Evolutionary conservation across 2,329 filamentous ascomycete genomes (phyloP).

Genomic region (Penicillium sp.): DNA sequence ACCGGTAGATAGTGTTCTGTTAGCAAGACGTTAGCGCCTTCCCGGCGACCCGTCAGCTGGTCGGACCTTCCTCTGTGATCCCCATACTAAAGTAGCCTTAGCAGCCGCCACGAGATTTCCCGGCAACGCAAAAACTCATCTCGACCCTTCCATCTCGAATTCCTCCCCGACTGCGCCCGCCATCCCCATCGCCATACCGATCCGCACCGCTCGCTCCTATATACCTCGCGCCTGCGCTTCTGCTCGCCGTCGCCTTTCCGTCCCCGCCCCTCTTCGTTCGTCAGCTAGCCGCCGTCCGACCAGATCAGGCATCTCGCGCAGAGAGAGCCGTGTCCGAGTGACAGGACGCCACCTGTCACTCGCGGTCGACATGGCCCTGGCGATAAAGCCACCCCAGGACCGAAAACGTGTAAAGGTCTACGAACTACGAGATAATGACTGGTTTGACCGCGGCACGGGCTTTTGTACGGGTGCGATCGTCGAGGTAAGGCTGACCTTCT

Average conservation of each 20-base stretch:
- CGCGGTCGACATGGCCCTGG: slow-evolving; percentile 44
- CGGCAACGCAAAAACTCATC: slow-evolving; percentile 7
- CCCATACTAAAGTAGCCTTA: not conserved
- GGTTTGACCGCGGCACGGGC: slow-evolving; percentile 95
- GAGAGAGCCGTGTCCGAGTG: slow-evolving; percentile 27
- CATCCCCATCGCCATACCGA: not conserved
- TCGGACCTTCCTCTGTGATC: not conserved
- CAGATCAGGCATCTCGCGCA: slow-evolving; percentile 9
- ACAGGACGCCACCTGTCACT: slow-evolving; percentile 32
- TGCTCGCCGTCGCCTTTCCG: not conserved
- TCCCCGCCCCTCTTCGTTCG: not conserved
- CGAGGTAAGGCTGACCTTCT: slow-evolving; percentile 54
- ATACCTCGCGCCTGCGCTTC: not conserved
- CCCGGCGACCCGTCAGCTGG: not conserved
- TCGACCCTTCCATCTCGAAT: slow-evolving; percentile 4
- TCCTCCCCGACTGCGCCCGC: not conserved
- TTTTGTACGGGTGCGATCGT: slow-evolving; percentile 80
- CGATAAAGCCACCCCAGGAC: slow-evolving; percentile 46
- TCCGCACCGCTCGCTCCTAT: not conserved
- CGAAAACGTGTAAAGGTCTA: slow-evolving; percentile 89
- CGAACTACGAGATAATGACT: slow-evolving; percentile 97
- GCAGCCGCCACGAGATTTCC: slow-evolving; percentile 9
- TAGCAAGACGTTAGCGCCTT: not conserved
- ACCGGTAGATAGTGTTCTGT: too few species aligned
- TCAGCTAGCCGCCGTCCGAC: slow-evolving; percentile 2